phyloP scores from a whole-genome alignment of 2,329 filamentous ascomycete genomes.

The Monilinia aucupariae region DNA sequence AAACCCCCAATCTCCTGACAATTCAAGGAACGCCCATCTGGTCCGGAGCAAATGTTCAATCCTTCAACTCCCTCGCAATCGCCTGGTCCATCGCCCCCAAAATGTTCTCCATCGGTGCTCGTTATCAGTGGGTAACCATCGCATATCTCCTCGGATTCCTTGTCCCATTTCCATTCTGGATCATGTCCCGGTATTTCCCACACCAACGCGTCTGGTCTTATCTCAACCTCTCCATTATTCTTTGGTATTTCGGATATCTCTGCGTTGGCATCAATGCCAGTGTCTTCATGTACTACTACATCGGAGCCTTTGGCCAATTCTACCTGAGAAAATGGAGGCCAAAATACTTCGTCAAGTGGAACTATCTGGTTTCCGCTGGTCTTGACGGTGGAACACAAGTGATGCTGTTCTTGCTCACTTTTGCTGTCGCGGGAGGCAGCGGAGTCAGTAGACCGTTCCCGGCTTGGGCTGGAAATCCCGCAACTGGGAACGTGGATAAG shows the following conservation, averaged over 20 bases:
- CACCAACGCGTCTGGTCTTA: slow-evolving; percentile 59
- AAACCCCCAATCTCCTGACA: slow-evolving; percentile 57
- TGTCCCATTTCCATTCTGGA: slow-evolving; percentile 56
- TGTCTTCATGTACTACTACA: slow-evolving; percentile 63
- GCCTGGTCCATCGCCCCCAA: slow-evolving; percentile 68
- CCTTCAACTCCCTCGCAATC: slow-evolving; percentile 62
- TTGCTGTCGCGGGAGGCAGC: slow-evolving; percentile 42
- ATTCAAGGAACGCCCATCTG: slow-evolving; percentile 55
- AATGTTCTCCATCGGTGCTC: slow-evolving; percentile 58
- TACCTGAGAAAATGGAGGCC: slow-evolving; percentile 50
- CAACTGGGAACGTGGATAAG: slow-evolving; percentile 22
- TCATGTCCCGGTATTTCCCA: slow-evolving; percentile 46
- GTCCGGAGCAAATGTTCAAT: slow-evolving; percentile 52
- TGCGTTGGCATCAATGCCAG: slow-evolving; percentile 65
- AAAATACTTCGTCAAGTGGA: slow-evolving; percentile 71
- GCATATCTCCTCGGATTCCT: slow-evolving; percentile 67
- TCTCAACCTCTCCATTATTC: slow-evolving; percentile 62
- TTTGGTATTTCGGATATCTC: slow-evolving; percentile 56
- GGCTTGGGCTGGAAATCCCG: slow-evolving; percentile 23
- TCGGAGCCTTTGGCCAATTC: slow-evolving; percentile 64
- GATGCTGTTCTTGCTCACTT: slow-evolving; percentile 64
- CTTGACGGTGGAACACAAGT: slow-evolving; percentile 65
- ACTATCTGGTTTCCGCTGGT: slow-evolving; percentile 68
- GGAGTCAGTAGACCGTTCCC: slow-evolving; percentile 31
- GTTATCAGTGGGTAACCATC: slow-evolving; percentile 61